phyloP scores from a whole-genome alignment of 2,329 filamentous ascomycete genomes.

The Aureobasidium subglaciale region DNA sequence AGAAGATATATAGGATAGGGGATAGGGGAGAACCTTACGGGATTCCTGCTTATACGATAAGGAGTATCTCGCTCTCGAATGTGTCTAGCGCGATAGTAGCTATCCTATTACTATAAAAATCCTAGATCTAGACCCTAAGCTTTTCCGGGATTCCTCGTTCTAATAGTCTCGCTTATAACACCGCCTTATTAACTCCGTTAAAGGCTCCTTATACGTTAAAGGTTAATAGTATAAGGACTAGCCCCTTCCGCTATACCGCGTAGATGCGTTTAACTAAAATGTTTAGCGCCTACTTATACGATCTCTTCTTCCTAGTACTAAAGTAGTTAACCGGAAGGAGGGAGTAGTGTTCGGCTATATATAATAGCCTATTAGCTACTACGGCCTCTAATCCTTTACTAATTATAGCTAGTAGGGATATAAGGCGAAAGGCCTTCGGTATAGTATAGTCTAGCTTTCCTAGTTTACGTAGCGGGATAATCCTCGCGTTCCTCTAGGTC shows the following conservation, averaged over 20 bases:
- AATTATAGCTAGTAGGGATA: too few relatives aligned
- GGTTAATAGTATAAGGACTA: slow-evolving; percentile 30
- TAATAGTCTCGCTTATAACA: background rate
- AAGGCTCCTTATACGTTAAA: slow-evolving; percentile 39
- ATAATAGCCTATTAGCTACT: too few relatives aligned
- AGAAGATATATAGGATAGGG: slow-evolving; percentile 32
- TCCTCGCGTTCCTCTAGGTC: too few relatives aligned
- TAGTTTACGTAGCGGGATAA: too few relatives aligned
- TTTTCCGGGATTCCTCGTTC: slow-evolving; percentile 20
- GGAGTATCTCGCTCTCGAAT: background rate
- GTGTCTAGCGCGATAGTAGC: slow-evolving; percentile 18
- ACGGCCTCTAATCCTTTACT: too few relatives aligned
- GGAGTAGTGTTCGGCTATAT: too few relatives aligned
- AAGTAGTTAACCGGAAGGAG: too few relatives aligned
- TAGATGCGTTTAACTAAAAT: slow-evolving; percentile 27
- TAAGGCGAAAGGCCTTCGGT: too few relatives aligned
- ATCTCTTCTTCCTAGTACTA: too few relatives aligned
- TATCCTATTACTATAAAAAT: slow-evolving; percentile 23
- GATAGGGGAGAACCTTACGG: slow-evolving; percentile 32
- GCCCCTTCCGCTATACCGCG: slow-evolving; percentile 24
- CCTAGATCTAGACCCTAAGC: slow-evolving; percentile 20
- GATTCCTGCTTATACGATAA: slow-evolving; percentile 19
- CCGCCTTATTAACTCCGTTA: slow-evolving; percentile 29
- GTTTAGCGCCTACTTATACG: too few relatives aligned
- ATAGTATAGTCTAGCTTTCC: too few relatives aligned